These are phyloP conservation scores for Kwoniella mangroviensis DNA, from an alignment of 768 basidiomycete species.

Conservation along the genomic window DNA sequence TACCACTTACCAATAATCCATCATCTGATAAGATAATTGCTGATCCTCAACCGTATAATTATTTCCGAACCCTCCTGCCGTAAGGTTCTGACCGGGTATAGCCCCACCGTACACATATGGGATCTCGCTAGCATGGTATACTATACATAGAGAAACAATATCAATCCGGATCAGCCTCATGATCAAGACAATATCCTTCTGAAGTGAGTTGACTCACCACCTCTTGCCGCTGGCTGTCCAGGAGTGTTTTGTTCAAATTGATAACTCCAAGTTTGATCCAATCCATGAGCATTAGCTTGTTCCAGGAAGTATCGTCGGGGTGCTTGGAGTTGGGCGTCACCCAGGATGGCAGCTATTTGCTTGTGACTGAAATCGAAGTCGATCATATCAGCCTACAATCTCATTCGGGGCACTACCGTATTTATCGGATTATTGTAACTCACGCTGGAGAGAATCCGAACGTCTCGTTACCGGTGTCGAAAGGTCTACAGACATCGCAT, in stretches of 20 bases:
- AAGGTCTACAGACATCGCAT: slow-evolving; percentile 36
- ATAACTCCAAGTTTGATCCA: slow-evolving; percentile 48
- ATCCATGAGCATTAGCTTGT: slow-evolving; percentile 35
- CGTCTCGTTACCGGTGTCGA: slow-evolving; percentile 49
- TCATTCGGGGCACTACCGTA: neutral
- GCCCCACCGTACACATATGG: slow-evolving; percentile 19
- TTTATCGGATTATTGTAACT: neutral
- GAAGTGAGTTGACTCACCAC: slow-evolving; percentile 11
- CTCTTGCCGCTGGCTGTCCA: neutral
- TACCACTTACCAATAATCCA: slow-evolving; percentile 51
- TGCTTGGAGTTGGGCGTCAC: slow-evolving; percentile 50
- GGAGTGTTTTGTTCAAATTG: slow-evolving; percentile 38
- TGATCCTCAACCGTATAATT: slow-evolving; percentile 38
- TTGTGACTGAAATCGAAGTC: slow-evolving; percentile 39
- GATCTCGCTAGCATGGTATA: slow-evolving; percentile 21
- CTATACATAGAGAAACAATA: neutral
- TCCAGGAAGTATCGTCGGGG: slow-evolving; percentile 47
- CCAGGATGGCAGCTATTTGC: slow-evolving; percentile 40
- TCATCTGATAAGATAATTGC: slow-evolving; percentile 35
- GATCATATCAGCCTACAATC: neutral
- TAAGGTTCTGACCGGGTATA: neutral
- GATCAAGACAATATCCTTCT: too few species aligned
- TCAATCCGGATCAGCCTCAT: too few species aligned
- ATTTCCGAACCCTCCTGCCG: neutral
- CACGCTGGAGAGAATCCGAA: slow-evolving; percentile 41